Percentiles rank a stretch among this genome's conserved stretches.
These are phyloP conservation scores for Rutstroemia sydowiana DNA, from an alignment of 2,329 filamentous ascomycete genomes.

Conservation along the genomic window DNA sequence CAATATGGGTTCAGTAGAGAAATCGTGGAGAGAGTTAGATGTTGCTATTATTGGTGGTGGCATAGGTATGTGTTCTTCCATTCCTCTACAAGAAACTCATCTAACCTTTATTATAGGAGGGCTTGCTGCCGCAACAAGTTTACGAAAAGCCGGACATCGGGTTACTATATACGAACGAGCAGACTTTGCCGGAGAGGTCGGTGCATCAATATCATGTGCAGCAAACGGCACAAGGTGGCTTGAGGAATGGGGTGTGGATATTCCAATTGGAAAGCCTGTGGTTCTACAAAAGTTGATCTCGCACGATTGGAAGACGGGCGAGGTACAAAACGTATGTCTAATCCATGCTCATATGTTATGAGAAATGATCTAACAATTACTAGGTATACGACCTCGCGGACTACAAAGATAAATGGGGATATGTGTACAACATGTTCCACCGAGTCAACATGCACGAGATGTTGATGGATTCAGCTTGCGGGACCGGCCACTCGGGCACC, in stretches of 20 bases:
- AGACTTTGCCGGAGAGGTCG: conserved; percentile 61
- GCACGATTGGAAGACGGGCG: conserved; percentile 62
- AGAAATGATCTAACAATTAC: no score
- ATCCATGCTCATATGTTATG: no score
- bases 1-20: background rate
- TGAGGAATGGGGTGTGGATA: conserved; percentile 59
- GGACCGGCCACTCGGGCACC: conserved; percentile 45
- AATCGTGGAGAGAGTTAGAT: conserved; percentile 4
- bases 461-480: conserved; percentile 52
- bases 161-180: conserved; percentile 59
- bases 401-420: conserved; percentile 53
- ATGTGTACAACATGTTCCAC: conserved; percentile 60
- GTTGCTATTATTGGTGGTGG: conserved; percentile 9
- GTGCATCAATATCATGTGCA: conserved; percentile 59
- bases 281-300: conserved; percentile 60
- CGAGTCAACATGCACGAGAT: conserved; percentile 62
- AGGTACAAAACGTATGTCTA: conserved; percentile 48
- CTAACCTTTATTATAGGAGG: conserved; percentile 33
- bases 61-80: conserved; percentile 1
- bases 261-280: conserved; percentile 57
- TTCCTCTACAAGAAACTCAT: background rate
- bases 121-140: conserved; percentile 41
- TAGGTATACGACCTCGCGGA: conserved; percentile 49
- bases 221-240: conserved; percentile 65
- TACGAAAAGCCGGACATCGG: conserved; percentile 45